phyloP scores from a whole-genome alignment of 140 eudicot species.

The Oenanthe javanica region DNA sequence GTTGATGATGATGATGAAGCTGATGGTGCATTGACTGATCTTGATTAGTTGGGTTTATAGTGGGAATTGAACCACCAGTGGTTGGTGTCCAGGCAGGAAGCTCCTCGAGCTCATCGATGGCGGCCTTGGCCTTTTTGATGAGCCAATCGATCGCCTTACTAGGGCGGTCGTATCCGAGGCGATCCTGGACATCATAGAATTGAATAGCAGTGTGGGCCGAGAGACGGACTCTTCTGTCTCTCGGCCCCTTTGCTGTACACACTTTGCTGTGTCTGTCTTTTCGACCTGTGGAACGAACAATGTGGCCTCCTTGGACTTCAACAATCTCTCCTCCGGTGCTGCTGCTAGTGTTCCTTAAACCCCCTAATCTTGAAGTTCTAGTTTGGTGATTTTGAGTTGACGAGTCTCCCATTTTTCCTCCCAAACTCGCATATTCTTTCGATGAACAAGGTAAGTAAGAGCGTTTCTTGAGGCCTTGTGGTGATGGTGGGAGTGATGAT shows the following conservation, averaged over 20 bases:
- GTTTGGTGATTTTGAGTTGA: slow-evolving; percentile 23
- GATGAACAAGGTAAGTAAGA: slow-evolving; percentile 35
- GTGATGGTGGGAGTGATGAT: not conserved
- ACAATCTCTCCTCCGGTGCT: slow-evolving; percentile 66
- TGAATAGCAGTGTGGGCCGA: slow-evolving; percentile 93
- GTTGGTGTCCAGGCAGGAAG: slow-evolving; percentile 89
- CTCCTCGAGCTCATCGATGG: slow-evolving; percentile 84
- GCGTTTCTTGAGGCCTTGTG: slow-evolving; percentile 42
- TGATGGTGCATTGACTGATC: slow-evolving; percentile 14
- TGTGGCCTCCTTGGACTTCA: slow-evolving; percentile 89
- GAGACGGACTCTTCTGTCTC: slow-evolving; percentile 87
- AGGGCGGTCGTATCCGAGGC: slow-evolving; percentile 87
- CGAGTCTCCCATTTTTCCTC: slow-evolving; percentile 53
- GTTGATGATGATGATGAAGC: slow-evolving; percentile 4
- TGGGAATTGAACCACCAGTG: slow-evolving; percentile 3
- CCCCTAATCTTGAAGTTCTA: slow-evolving; percentile 52
- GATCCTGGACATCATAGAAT: slow-evolving; percentile 89
- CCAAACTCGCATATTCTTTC: slow-evolving; percentile 57
- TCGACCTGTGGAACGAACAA: slow-evolving; percentile 84
- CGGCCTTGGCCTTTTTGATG: slow-evolving; percentile 70
- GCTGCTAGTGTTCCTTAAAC: slow-evolving; percentile 33
- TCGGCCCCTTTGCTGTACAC: slow-evolving; percentile 85
- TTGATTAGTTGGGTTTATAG: slow-evolving; percentile 14
- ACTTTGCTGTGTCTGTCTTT: slow-evolving; percentile 93
- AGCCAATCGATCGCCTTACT: slow-evolving; percentile 95